Evolutionary conservation across 2,329 filamentous ascomycete genomes (phyloP), one percentile per base, ranked within the genome.

Genomic region (Botryotinia calthae): DNA sequence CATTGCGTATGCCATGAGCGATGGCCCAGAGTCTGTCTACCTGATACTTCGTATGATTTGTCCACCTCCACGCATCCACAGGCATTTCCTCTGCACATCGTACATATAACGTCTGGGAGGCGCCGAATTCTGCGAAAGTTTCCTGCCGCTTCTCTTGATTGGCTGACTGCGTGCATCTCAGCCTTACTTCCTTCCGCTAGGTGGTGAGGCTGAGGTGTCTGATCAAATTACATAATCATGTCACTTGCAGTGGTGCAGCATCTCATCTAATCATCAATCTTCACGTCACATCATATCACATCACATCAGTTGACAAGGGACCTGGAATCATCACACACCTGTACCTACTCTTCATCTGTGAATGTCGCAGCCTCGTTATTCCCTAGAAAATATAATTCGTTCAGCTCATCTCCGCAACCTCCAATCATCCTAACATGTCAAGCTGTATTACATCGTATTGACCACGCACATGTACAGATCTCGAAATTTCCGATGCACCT

Each of bases 391-490:
- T 20, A 66, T 18, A 31, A 28, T 62, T 62, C 40, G 28, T 37
- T 48, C 16, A 22, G n/a, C 40, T 8, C 28, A 20, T 37, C 20
- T 51, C 22, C 44, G 22, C 31, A 48, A 48, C 25, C 28, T 51
- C 31, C 44, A 51, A 51, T 37, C 16, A 66, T 66, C 14, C 31
- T 12, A n/a, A 34, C 31, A 22, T 63, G 25, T 40, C 42, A 20
- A 59, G 46, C 22, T 22, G 64, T 66, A 25, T 34, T 40, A 34
- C 64, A 40, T 66, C 64, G 64, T 71, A 71, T 71, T 65, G 46
- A 40, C 59, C 31, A 46, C 51, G 40, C 67, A 44, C 65, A 68
- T 68, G 51, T 70, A 37, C 70, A 48, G 16, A 54, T 71, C 62
- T 64, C 37, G 40, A 71, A 46, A 42, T 14, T 40, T 66, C 58